Evolutionary conservation across 164 flowering plant species (phyloP).

Genomic region (Hamamelis virginiana): DNA sequence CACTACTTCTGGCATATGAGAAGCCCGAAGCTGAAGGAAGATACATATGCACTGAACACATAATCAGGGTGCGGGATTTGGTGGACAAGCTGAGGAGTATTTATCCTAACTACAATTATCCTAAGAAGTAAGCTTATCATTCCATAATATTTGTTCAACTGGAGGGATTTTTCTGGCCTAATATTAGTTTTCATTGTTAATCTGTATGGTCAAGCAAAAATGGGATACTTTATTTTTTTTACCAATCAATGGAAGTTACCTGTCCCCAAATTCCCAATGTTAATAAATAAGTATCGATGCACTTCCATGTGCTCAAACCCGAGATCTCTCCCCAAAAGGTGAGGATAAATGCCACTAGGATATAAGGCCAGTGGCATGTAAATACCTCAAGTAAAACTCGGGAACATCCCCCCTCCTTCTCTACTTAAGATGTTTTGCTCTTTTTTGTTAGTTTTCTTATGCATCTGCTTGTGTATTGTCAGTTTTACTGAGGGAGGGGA

Average conservation of each 20-base stretch:
- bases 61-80: conserved; percentile 21
- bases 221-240: no score
- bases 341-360: no score
- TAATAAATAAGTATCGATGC: no score
- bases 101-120: conserved; percentile 50
- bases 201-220: background rate
- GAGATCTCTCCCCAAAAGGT: no score
- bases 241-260: no score
- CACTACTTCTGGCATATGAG: conserved; percentile 43
- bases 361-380: no score
- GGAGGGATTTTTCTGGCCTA: background rate
- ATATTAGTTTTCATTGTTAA: background rate
- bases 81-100: conserved; percentile 40
- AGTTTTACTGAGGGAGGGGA: conserved; percentile 26
- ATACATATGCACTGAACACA: conserved; percentile 46
- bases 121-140: conserved; percentile 28
- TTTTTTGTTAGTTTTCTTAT: no score
- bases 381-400: no score
- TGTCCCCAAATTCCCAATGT: no score
- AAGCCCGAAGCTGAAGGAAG: conserved; percentile 60
- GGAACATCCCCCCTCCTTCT: no score
- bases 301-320: no score
- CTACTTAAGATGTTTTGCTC: no score
- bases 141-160: background rate
- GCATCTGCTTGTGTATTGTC: conserved; percentile 9